Evolutionary conservation across 2,329 filamentous ascomycete genomes (phyloP), one percentile per base, ranked within the genome.

Genomic region (Pseudogymnoascus sp.): DNA sequence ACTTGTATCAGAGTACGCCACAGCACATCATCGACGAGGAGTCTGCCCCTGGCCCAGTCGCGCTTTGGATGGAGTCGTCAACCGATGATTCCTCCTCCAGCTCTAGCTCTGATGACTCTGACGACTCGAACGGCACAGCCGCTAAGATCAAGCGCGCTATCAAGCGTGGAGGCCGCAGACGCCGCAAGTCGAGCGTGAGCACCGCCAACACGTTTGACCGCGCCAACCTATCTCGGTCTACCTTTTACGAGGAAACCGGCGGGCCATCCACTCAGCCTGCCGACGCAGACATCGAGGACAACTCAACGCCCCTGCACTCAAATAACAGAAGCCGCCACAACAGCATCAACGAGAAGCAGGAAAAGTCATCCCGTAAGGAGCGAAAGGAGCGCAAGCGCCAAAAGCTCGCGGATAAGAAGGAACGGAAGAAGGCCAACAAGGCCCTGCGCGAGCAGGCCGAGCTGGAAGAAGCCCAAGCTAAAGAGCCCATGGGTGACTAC

Each of bases 11-110:
- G 75, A 95, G 92, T 69, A 96, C 90, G 4, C 93, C 93, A 8
- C 92, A 96, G 77, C 88, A 93, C 70, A 89, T 96, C 66, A 95
- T 97, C 67, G 93, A 97, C 69, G 92, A 95, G 71, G 93, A 96
- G 74, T 88, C 91, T 0, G 89, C 91, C 54, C 93, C 93, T 21
- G 93, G 93, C 68, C 88, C 95, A 0, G 83, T 93, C 11, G 89
- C 90, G 16, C 89, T 90, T 34, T 90, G 93, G 77, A 83, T 96
- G 71, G 90, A 95, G 68, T 86, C 86, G 0, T 90, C 88, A 2
- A 83, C 79, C 68, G 83, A 81, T 1, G 81, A 68, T 25, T 90
- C 88, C 1, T 86, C 83, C 0, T 87, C 84, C 0, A 79, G 79
- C 62, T 86, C 85, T 13, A 90, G 93, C 68, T 90, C 88, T 0